Percentiles rank a stretch among this genome's conserved stretches.
Evolutionary conservation across 139 green algal genomes (phyloP).

Genomic region (Chlamydomonas sphaeroides): DNA sequence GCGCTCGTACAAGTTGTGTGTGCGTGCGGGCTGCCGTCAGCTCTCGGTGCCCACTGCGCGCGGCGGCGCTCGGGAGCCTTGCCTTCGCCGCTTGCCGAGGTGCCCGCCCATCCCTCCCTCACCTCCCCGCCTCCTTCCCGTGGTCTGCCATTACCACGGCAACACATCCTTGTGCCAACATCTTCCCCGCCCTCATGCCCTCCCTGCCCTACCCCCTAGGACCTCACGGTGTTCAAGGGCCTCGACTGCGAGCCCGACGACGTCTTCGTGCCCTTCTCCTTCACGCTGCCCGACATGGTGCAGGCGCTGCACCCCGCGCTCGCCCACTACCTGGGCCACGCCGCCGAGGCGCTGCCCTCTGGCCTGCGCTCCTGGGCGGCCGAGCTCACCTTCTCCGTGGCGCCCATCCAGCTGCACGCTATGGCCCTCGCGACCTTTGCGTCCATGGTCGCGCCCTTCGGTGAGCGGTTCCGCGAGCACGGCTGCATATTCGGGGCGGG

Average conservation of each 20-base stretch:
- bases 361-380: neutral
- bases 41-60: too few relatives aligned
- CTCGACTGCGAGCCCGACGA: conserved; percentile 60
- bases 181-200: too few relatives aligned
- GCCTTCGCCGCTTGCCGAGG: too few relatives aligned
- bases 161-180: too few relatives aligned
- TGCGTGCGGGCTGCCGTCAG: too few relatives aligned
- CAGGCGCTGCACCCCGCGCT: conserved; percentile 42
- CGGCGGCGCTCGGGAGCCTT: too few relatives aligned
- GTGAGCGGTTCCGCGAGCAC: too few relatives aligned
- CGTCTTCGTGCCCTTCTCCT: conserved; percentile 68
- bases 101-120: too few relatives aligned
- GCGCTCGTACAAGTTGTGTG: too few relatives aligned
- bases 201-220: conserved; percentile 41
- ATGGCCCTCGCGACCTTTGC: conserved; percentile 91
- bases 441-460: conserved; percentile 96
- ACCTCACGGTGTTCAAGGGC: conserved; percentile 57
- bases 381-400: conserved; percentile 28
- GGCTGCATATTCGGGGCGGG: too few relatives aligned
- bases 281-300: conserved; percentile 56
- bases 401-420: conserved; percentile 77
- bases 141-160: too few relatives aligned
- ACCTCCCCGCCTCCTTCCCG: too few relatives aligned
- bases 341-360: conserved; percentile 25
- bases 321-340: conserved; percentile 11